These are phyloP conservation scores for Phytopythium ostracodes DNA, from an alignment of 352 stramenopile genomes.

Conservation along the genomic window DNA sequence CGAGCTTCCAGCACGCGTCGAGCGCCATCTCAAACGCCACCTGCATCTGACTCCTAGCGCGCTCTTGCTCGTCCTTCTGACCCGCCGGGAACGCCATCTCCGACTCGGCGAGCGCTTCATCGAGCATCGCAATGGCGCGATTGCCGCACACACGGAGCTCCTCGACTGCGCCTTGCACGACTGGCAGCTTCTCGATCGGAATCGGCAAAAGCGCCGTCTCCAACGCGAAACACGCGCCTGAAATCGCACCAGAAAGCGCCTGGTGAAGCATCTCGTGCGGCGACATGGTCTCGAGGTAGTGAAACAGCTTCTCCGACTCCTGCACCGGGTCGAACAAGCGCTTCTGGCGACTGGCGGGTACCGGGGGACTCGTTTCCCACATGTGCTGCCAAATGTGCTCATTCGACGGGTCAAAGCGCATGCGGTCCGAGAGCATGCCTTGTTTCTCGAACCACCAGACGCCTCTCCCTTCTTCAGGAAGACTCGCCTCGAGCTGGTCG, in stretches of 20 bases:
- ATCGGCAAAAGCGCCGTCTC: slow-evolving; percentile 36
- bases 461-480: slow-evolving; percentile 39
- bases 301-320: slow-evolving; percentile 77
- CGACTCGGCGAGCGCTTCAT: slow-evolving; percentile 60
- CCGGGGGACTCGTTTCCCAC: slow-evolving; percentile 48
- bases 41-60: slow-evolving; percentile 44
- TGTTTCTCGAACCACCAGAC: slow-evolving; percentile 70
- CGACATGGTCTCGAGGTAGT: slow-evolving; percentile 80
- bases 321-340: slow-evolving; percentile 63
- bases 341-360: slow-evolving; percentile 63
- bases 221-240: slow-evolving; percentile 51
- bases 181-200: slow-evolving; percentile 21
- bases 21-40: slow-evolving; percentile 80
- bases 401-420: slow-evolving; percentile 37
- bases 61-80: slow-evolving; percentile 39
- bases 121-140: slow-evolving; percentile 48
- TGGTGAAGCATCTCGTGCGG: slow-evolving; percentile 79
- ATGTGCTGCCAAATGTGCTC: slow-evolving; percentile 73
- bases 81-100: slow-evolving; percentile 51
- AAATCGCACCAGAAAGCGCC: slow-evolving; percentile 61
- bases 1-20: slow-evolving; percentile 65
- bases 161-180: slow-evolving; percentile 33
- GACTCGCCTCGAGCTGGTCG: slow-evolving; percentile 11
- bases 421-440: slow-evolving; percentile 70
- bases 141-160: slow-evolving; percentile 32